Base-by-base conservation (phyloP, 2,329 filamentous ascomycete species). In the Falciphora oryzae region DNA sequence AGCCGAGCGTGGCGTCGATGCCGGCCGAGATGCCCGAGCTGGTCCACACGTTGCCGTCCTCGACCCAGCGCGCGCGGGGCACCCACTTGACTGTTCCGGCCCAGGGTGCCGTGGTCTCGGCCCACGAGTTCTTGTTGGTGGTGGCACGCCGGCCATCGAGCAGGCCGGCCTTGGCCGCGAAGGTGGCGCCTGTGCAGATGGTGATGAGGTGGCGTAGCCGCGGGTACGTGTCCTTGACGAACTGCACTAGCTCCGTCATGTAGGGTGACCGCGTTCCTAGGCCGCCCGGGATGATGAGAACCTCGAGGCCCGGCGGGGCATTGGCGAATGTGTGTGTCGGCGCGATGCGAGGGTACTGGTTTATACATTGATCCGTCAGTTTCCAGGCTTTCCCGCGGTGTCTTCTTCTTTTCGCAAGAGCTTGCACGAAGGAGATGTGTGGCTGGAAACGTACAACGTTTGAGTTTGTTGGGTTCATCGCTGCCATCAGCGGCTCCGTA, bases 201-300 rank as follows among this genome's bases (percentile, higher is more conserved):
- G 87, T 89, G 58, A 91, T 77, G 16, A 89, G 70, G 67, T 84
- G 83, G 67, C 81, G 75, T 29, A 89, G 71, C 4, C 73, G 73
- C 0, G 82, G 79, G 69, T 79, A 84, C n/a, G 73, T 70, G 1
- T 73, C 72, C 32, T 71, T 69, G 57, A 87, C 73, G 69, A 81
- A 87, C 0, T 76, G 67, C 2, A 67, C 67, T 4, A 53, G 18
- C 44, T 53, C 44, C 1, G 71, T 64, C 32, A 72, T 64, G 4
- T 72, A 77, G 65, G 71, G 31, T 72, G 71, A 70, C 3, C 80
- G 74, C 0, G 76, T 77, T 0, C 87, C 88, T 0, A 76, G 63
- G 0, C 89, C 88, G 2, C 89, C 88, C 0, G 89, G 89, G 10
- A 91, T 74, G n/a, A 92, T 73, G 27, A 91, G 77, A 4, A 90